These are phyloP conservation scores for Leccinum disarticulatum DNA, from an alignment of 768 basidiomycete species.

Conservation along the genomic window DNA sequence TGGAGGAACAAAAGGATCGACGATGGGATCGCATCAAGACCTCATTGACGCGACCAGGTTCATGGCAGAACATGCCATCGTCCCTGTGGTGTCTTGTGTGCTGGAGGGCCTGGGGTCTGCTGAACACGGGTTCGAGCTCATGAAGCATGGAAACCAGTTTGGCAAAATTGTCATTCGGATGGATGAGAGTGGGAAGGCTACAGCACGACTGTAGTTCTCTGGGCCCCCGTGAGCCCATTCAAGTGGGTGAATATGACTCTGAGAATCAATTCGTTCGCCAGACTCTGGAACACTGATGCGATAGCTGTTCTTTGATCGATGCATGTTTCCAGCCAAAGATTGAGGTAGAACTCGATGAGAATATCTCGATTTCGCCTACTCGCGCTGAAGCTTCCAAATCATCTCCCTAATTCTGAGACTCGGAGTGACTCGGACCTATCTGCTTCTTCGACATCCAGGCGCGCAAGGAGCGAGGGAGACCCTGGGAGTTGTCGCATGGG, in stretches of 20 bases:
- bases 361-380: too few relatives aligned
- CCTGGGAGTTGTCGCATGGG: too few relatives aligned
- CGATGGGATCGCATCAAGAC: constrained; percentile 80
- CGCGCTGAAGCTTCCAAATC: too few relatives aligned
- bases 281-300: constrained; percentile 1
- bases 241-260: neutral
- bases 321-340: neutral
- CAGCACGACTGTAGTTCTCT: constrained; percentile 25
- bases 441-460: too few relatives aligned
- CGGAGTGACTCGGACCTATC: too few relatives aligned
- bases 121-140: constrained; percentile 68
- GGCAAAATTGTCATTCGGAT: constrained; percentile 73
- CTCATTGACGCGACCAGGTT: constrained; percentile 72
- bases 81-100: constrained; percentile 69
- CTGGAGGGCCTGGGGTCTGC: constrained; percentile 62
- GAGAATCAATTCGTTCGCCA: neutral
- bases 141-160: constrained; percentile 62
- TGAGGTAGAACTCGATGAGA: too few relatives aligned
- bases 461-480: too few relatives aligned
- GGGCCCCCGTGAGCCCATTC: neutral
- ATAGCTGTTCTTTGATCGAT: neutral
- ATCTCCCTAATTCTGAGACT: too few relatives aligned
- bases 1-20: constrained; percentile 54
- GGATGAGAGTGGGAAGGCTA: constrained; percentile 20
- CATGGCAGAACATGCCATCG: constrained; percentile 60